Evolutionary conservation across 495 filamentous ascomycete genomes (phyloP), one percentile per base, ranked within the genome.

Genomic region (Annulohypoxylon maeteangense): DNA sequence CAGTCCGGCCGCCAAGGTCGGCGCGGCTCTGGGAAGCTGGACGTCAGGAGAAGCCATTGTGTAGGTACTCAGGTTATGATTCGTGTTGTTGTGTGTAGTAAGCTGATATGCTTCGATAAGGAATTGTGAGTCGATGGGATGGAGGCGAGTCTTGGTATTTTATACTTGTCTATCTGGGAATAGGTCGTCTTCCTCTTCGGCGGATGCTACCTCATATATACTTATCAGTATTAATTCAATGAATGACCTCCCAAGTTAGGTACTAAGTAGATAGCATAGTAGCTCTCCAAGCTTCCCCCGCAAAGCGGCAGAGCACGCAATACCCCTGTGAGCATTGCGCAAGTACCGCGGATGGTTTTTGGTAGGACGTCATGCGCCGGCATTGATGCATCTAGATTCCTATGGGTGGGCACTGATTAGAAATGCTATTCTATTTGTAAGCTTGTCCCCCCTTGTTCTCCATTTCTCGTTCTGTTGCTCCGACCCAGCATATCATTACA

Each of bases 11-110:
- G 53, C 45, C 31, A 72, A 70, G 42, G 65, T 55, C 25, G 72
- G 72, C 27, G 69, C 62, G 61, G 47, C 47, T 11, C n/a, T 64
- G 25, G 62, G 71, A 25, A 66, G 56, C 40, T 76, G 75, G 5
- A 76, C 75, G 55, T 76, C 75, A 55, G 75, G 67, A 12, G 75
- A 75, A 20, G 75, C 75, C 75, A 76, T 76, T 31, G 61, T 69
- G 53, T n/a, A n/a, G n/a, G n/a, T 31, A 40, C 36, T 40, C 12
- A 14, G 36, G 36, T 40, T 40, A 7, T 27, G 40, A 42, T 3
- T 32, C n/a, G n/a, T 29, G 1, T 57, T 14, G 8, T 54, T 50
- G 29, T 36, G 29, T 23, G 12, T 23, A 32, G 25, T 64, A 18
- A 11, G 47, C 27, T 60, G 27, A 34, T 34, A 54, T 51, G 16